Percentiles rank a stretch among this genome's conserved stretches.
Conservation (phyloP, 129 eudicot species). For the Chrysanthemum makinoi region DNA sequence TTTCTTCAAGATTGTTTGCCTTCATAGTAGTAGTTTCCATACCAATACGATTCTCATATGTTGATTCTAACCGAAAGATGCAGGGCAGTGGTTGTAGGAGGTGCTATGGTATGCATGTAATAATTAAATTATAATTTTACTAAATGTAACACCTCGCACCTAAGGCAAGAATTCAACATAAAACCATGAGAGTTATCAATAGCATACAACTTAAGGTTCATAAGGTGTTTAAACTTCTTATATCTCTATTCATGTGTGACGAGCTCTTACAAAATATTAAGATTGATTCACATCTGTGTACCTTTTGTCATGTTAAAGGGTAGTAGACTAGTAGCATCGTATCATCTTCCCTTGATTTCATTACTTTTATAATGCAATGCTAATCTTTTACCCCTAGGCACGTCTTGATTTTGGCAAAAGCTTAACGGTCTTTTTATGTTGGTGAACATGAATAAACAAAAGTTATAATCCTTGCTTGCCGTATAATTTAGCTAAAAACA, state of each 20-base stretch:
- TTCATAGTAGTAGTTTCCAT: neutral
- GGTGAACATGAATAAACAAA: neutral
- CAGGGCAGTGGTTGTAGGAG: neutral
- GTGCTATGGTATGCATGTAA: neutral
- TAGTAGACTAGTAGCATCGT: neutral
- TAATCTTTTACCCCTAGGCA: neutral
- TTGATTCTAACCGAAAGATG: neutral
- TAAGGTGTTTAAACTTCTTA: too few relatives aligned
- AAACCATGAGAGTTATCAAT: too few relatives aligned
- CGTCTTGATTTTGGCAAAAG: neutral
- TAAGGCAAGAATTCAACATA: too few relatives aligned
- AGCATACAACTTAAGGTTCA: neutral
- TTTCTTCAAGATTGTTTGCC: neutral
- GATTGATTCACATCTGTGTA: neutral
- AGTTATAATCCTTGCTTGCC: neutral
- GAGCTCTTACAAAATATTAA: neutral
- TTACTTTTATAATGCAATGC: neutral
- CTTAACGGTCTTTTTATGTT: neutral
- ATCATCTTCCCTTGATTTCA: slow-evolving; percentile 4
- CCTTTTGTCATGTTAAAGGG: slow-evolving; percentile 5
- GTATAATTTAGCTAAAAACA: neutral
- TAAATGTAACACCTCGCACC: neutral
- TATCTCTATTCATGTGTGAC: neutral
- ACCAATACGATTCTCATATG: neutral
- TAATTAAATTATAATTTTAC: too few relatives aligned